Base-by-base conservation (phyloP, 345 rosid species). In the Eucalyptus pumila region DNA sequence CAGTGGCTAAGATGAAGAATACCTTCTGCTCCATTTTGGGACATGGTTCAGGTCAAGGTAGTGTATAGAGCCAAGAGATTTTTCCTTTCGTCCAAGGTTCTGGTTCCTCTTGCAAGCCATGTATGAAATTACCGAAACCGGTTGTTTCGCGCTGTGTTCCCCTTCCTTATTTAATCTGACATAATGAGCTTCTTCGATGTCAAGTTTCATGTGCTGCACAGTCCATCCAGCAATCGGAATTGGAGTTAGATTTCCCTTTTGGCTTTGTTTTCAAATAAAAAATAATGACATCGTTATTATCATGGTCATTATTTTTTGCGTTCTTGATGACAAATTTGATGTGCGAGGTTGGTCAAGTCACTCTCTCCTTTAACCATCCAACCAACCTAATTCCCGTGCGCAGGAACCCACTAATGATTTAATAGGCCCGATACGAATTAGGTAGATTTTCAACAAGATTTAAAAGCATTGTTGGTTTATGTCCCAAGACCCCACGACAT, bases 1-100 rank as follows among this genome's bases (percentile, higher is more conserved):
- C 94, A 11, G 88, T 94, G 92, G 88, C 89, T 49, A 93, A 91
- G 62, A 88, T 94, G 93, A 94, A 93, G 94, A 93, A 90, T 87
- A 92, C 90, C 56, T 90, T 95, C 72, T 49, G 90, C 89, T 90
- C 93, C 87, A 90, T 92, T 85, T 90, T 92, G 12, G 93, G 94
- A 37, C 89, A 92, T 27, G 47, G 85, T 40, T 76, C 85, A 21
- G 85, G 85, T 76, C 89, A 56, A 80, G 87, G 89, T 6, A 21
- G 60, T 80, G 86, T 52, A 88, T 80, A 72, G 51, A 6, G 30
- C 85, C 85, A 6, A 40, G 34, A 40, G 47, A 40, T 40, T 40
- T 72, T 40, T 4, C 7, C 21, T 6, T 21, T 11, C 24, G 24
- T 37, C 24, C 26, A 40, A 21, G 47, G 47, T 2, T 76, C 30